Evolutionary conservation across 139 green algal genomes (phyloP), one percentile per base, ranked within the genome.

Genomic region (Chlamydomonas schloesseri): DNA sequence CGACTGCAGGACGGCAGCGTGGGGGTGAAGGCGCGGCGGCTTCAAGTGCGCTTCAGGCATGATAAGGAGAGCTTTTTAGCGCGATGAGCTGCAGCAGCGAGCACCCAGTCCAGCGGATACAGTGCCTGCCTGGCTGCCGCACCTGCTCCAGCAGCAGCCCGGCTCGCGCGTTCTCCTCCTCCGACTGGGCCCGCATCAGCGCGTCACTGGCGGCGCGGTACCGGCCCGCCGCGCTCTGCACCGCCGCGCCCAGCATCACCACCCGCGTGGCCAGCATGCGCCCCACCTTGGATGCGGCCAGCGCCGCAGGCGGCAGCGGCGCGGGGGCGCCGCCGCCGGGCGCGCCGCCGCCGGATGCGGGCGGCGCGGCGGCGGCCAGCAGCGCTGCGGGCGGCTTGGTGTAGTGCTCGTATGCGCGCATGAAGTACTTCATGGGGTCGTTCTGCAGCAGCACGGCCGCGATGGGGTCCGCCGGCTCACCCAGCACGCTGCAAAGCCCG

Each of bases 141-240:
- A 86, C 80, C 80, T 97, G 94, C 92, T 99, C 97, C 89, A 99
- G 87, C 81, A 99, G 88, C 80, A 99, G 77, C 1, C 91, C 97
- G 14, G 97, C 95, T 8, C 96, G 91, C 53, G 94, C 77, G 77
- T 94, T 89, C 64, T 96, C 94, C 77, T 97, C 95, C 90, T 95
- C 93, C 69, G 92, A 94, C 83, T 98, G 95, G 0, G 93, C 93
- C 33, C 92, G 90, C 94, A 98, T 97, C 26, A 97, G 90, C 6
- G 88, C 88, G 9, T 74, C 80, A 53, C 92, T 95, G 47, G 94
- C 93, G 9, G 87, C 60, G 58, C 84, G 47, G 83, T 93, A 76
- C 33, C 89, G 71, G 37, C 83, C 86, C 23, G 62, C 71, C 18
- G 86, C 82, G 29, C 46, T 65, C 75, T 89, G 89, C 60, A 85